phyloP scores from a whole-genome alignment of 768 basidiomycete genomes.

The Trametes gibbosa region DNA sequence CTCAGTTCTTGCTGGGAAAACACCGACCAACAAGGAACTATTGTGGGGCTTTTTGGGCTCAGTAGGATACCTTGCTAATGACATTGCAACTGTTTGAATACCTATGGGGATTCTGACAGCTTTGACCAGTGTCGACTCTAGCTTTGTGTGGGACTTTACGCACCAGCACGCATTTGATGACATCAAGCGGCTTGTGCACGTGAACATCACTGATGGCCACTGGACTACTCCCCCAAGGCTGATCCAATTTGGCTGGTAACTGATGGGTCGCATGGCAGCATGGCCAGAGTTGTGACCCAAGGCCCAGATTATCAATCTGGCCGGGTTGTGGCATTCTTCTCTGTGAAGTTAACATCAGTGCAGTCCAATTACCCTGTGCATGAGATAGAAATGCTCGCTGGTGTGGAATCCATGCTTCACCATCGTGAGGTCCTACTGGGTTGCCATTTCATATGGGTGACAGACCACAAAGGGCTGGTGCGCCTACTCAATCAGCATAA shows the following conservation, averaged over 20 bases:
- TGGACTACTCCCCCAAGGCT: slow-evolving; percentile 24
- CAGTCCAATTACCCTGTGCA: slow-evolving; percentile 36
- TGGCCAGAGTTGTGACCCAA: slow-evolving; percentile 19
- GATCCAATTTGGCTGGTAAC: slow-evolving; percentile 21
- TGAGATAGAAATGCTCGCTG: slow-evolving; percentile 36
- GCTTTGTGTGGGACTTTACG: slow-evolving; percentile 25
- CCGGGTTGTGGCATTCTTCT: slow-evolving; percentile 25
- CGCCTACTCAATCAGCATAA: slow-evolving; percentile 22
- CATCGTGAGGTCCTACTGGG: slow-evolving; percentile 26
- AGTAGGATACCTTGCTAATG: slow-evolving; percentile 14
- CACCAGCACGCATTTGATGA: slow-evolving; percentile 31
- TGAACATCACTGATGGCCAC: slow-evolving; percentile 9
- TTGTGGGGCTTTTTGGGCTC: slow-evolving; percentile 34
- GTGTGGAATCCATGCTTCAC: slow-evolving; percentile 37
- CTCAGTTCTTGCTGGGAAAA: slow-evolving; percentile 28
- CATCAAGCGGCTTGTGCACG: slow-evolving; percentile 6
- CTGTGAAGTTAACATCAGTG: slow-evolving; percentile 24
- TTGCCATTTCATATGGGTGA: slow-evolving; percentile 19
- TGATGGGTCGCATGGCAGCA: slow-evolving; percentile 22
- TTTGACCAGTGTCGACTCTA: slow-evolving; percentile 7
- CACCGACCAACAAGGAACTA: slow-evolving; percentile 30
- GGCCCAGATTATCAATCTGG: slow-evolving; percentile 15
- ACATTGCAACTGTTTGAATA: slow-evolving; percentile 29
- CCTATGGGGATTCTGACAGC: slow-evolving; percentile 35
- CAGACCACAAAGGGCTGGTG: slow-evolving; percentile 28